phyloP scores from a whole-genome alignment of 192 early-diverging fungal species.

The Umbelopsis vinacea region DNA sequence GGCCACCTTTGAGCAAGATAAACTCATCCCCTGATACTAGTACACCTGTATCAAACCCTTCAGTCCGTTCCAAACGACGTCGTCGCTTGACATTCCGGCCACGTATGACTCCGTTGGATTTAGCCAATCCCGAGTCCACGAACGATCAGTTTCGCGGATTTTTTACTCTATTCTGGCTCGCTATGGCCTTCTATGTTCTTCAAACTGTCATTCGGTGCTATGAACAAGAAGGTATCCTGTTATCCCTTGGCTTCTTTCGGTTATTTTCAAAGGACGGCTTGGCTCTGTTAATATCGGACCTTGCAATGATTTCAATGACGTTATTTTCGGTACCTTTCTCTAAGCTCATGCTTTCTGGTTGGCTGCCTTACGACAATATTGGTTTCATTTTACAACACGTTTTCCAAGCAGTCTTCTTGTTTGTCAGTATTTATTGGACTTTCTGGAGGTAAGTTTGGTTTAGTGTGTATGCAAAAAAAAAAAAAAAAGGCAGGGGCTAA shows the following conservation, averaged over 20 bases:
- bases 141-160: constrained; percentile 70
- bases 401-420: constrained; percentile 63
- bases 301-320: constrained; percentile 68
- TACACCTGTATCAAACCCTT: not conserved
- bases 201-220: constrained; percentile 62
- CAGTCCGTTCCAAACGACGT: constrained; percentile 4
- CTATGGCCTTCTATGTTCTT: constrained; percentile 73
- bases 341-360: constrained; percentile 55
- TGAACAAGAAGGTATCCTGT: constrained; percentile 54
- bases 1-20: constrained; percentile 17
- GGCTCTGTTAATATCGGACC: constrained; percentile 74
- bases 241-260: constrained; percentile 53
- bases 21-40: constrained; percentile 22
- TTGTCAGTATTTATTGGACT: constrained; percentile 61
- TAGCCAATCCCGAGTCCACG: constrained; percentile 30
- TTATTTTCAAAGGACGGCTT: constrained; percentile 67
- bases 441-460: constrained; percentile 47
- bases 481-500: no score
- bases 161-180: constrained; percentile 84
- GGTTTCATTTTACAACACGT: constrained; percentile 64
- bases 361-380: constrained; percentile 51
- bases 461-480: no score
- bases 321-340: constrained; percentile 65
- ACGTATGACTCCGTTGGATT: constrained; percentile 36
- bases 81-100: constrained; percentile 36